Percentiles rank a stretch among this genome's conserved stretches.
phyloP scores from a whole-genome alignment of 1,284 basidiomycete genomes.

The Cutaneotrichosporon cavernicola region DNA sequence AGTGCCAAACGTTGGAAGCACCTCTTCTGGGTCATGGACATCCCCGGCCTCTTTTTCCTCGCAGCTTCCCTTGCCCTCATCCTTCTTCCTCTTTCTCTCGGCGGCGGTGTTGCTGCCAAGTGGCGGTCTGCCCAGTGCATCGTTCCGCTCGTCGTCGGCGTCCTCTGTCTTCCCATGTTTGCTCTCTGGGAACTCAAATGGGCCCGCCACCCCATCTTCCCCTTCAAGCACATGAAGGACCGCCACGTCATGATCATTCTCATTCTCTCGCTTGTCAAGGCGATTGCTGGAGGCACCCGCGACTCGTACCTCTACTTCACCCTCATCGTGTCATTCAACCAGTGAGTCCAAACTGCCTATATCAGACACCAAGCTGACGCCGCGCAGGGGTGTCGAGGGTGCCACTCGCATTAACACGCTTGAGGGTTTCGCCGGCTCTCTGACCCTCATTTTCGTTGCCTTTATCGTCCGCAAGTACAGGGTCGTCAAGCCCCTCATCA shows the following conservation, averaged over 20 bases:
- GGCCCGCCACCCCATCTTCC: slow-evolving; percentile 50
- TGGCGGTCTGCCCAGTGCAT: slow-evolving; percentile 52
- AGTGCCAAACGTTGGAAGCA: slow-evolving; percentile 27
- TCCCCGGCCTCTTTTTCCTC: slow-evolving; percentile 50
- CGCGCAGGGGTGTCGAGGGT: slow-evolving; percentile 30
- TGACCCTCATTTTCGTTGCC: slow-evolving; percentile 47
- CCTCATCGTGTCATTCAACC: slow-evolving; percentile 51
- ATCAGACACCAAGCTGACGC: neutral
- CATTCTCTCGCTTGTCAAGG: slow-evolving; percentile 33
- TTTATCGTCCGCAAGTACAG: slow-evolving; percentile 48
- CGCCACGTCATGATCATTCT: slow-evolving; percentile 51
- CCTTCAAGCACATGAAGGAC: slow-evolving; percentile 51
- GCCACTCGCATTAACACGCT: slow-evolving; percentile 52
- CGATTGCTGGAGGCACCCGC: slow-evolving; percentile 50
- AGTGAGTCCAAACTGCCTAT: slow-evolving; percentile 17
- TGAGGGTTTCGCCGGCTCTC: slow-evolving; percentile 52
- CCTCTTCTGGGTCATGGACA: slow-evolving; percentile 54
- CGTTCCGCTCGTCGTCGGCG: slow-evolving; percentile 52
- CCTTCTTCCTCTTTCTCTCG: slow-evolving; percentile 53
- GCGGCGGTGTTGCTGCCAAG: slow-evolving; percentile 37
- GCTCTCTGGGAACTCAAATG: slow-evolving; percentile 50
- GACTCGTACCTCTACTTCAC: slow-evolving; percentile 51
- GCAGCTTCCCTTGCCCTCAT: slow-evolving; percentile 48
- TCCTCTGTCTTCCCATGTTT: slow-evolving; percentile 49
- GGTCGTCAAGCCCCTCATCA: slow-evolving; percentile 52